phyloP scores from a whole-genome alignment of 768 basidiomycete genomes.

The Kondoa subrosea region DNA sequence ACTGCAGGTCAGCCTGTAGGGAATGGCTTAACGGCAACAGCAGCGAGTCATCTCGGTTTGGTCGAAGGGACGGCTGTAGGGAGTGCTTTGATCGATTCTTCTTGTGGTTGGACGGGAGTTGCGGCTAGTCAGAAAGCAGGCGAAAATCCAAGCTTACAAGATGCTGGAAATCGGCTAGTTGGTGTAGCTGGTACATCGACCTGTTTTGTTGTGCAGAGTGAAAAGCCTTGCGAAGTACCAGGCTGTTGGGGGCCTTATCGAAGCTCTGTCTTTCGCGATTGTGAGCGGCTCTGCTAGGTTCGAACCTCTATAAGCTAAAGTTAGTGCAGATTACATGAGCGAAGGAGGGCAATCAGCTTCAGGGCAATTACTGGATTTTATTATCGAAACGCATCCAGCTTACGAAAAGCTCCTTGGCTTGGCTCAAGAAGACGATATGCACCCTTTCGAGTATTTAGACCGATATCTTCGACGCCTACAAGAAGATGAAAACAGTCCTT shows the following conservation, averaged over 20 bases:
- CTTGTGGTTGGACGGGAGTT: constrained; percentile 95
- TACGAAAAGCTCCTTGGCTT: constrained; percentile 51
- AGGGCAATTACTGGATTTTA: constrained; percentile 93
- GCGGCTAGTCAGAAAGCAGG: constrained; percentile 42
- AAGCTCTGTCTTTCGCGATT: constrained; percentile 77
- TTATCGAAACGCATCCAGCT: constrained; percentile 78
- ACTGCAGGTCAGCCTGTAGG: constrained; percentile 74
- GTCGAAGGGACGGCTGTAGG: constrained; percentile 76
- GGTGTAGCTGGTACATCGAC: constrained; percentile 92
- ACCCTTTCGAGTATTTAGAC: constrained; percentile 43
- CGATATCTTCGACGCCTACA: constrained; percentile 44
- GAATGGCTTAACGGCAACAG: constrained; percentile 53
- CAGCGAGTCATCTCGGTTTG: constrained; percentile 72
- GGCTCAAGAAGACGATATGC: constrained; percentile 40
- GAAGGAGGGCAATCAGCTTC: constrained; percentile 98
- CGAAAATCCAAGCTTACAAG: constrained; percentile 46
- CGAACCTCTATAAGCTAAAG: too few species aligned
- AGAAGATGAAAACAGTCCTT: constrained; percentile 26
- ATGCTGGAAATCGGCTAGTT: constrained; percentile 66
- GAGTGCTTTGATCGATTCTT: constrained; percentile 86
- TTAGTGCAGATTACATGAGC: constrained; percentile 68
- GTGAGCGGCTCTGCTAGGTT: constrained; percentile 29
- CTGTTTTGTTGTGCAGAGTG: constrained; percentile 85
- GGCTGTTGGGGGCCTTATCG: constrained; percentile 57
- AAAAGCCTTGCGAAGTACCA: constrained; percentile 63